Base-by-base conservation (phyloP, 495 filamentous ascomycete species). In the Sporormia fimetaria region DNA sequence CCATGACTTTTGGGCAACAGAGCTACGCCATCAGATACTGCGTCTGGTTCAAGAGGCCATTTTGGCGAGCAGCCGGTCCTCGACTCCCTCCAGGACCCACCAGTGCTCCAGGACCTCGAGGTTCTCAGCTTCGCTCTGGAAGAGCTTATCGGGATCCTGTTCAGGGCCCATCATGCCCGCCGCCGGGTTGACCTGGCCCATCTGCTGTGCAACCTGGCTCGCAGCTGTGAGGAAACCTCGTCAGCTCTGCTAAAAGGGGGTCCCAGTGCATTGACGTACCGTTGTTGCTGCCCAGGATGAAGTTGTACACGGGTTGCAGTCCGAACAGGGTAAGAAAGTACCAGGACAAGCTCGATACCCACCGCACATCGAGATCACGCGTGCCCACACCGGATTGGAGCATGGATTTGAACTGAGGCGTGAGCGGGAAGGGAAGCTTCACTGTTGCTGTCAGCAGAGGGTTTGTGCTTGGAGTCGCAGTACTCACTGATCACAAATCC, bases 341-440 rank as follows among this genome's bases (percentile, higher is more conserved):
- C 88, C 87, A 96, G 32, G 87, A 94, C 54, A 98, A 76, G 56
- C 83, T 90, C 1, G 90, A 96, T 60, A 98, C 93, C 90, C 90
- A 98, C 63, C 84, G 67, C 6, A 94, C 90, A 61, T 96, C 92
- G 65, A 98, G 76, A 60, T 98, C 90, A 51, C 79, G 83, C 2
- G 92, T 98, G 40, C 81, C 83, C 21, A 98, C 86, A 48, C 92
- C 90, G 8, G 87, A 86, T 65, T 98, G 90, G 29, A 98, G 73
- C 90, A 98, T 98, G 38, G 83, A 87, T 69, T 98, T 98, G 69
- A 98, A 98, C 57, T 92, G 87, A 55, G 94, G 86, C 9, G 90
- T 98, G 39, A 98, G 69, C 1, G 90, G 92, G 65, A 98, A 98
- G 3, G 90, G 90, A n/a, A 98, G 63, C 78, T 94, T 94, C 74